Evolutionary conservation across 1,284 basidiomycete species (phyloP).

Genomic region (Athelia sp.): DNA sequence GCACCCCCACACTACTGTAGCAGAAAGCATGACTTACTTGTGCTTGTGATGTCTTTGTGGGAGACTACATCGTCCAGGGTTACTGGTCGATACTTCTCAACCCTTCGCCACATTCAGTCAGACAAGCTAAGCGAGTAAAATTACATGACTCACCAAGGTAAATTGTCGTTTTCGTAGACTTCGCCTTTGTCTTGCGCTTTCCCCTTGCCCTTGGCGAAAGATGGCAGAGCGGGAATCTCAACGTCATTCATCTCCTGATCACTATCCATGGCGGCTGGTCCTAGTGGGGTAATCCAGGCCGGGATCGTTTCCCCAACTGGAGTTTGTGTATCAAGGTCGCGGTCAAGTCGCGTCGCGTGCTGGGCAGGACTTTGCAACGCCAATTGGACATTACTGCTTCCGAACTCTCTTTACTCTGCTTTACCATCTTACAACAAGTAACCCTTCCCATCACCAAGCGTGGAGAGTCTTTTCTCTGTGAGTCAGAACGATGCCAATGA

Average conservation of each 20-base stretch:
- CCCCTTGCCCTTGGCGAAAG: slow-evolving; percentile 57
- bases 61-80: slow-evolving; percentile 90
- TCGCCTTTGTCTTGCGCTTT: slow-evolving; percentile 45
- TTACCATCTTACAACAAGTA: too few species aligned
- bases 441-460: too few species aligned
- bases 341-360: too few species aligned
- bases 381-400: too few species aligned
- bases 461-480: too few species aligned
- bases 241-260: not conserved
- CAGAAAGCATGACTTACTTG: slow-evolving; percentile 57
- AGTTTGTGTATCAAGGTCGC: too few species aligned
- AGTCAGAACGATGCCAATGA: too few species aligned
- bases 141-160: slow-evolving; percentile 60
- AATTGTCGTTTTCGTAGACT: slow-evolving; percentile 49
- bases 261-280: too few species aligned
- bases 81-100: slow-evolving; percentile 91
- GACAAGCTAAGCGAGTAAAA: not conserved
- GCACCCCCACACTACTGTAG: not conserved
- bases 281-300: too few species aligned
- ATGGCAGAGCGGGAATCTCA: not conserved
- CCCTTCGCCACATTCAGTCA: slow-evolving; percentile 48
- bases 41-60: slow-evolving; percentile 89
- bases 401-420: too few species aligned
- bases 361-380: too few species aligned
- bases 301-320: too few species aligned